phyloP scores from a whole-genome alignment of 495 filamentous ascomycete genomes.

The Amorphotheca resinae region DNA sequence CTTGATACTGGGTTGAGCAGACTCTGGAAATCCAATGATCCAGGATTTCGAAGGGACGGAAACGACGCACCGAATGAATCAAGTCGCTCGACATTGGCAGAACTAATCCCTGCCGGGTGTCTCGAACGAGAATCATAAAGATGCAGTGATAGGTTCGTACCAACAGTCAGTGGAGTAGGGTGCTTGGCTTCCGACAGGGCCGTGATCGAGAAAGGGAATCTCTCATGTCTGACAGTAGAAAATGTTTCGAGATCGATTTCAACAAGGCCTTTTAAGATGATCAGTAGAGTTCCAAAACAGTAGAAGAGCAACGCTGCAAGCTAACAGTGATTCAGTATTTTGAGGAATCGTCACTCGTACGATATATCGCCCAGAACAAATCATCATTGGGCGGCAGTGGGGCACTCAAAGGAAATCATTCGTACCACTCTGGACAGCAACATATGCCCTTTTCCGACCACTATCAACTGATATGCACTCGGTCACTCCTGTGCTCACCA shows the following conservation, averaged over 20 bases:
- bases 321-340: no score
- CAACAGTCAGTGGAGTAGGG: slow-evolving; percentile 68
- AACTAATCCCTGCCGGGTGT: slow-evolving; percentile 6
- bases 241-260: slow-evolving; percentile 77
- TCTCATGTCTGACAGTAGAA: slow-evolving; percentile 53
- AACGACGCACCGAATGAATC: slow-evolving; percentile 18
- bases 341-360: no score
- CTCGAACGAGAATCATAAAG: slow-evolving; percentile 62
- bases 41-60: slow-evolving; percentile 8
- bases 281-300: no score
- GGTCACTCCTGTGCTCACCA: slow-evolving; percentile 54
- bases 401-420: no score
- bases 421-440: slow-evolving; percentile 60
- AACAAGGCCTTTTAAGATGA: slow-evolving; percentile 42
- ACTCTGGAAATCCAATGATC: slow-evolving; percentile 24
- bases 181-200: slow-evolving; percentile 66
- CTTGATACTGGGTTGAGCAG: slow-evolving; percentile 26
- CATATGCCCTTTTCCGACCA: slow-evolving; percentile 53
- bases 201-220: slow-evolving; percentile 73
- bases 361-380: no score
- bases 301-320: no score
- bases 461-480: slow-evolving; percentile 79
- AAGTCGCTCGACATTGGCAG: slow-evolving; percentile 20
- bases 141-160: slow-evolving; percentile 71
- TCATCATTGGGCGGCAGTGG: no score